Evolutionary conservation across 2,329 filamentous ascomycete species (phyloP).

Genomic region (Pezicula carpinea): DNA sequence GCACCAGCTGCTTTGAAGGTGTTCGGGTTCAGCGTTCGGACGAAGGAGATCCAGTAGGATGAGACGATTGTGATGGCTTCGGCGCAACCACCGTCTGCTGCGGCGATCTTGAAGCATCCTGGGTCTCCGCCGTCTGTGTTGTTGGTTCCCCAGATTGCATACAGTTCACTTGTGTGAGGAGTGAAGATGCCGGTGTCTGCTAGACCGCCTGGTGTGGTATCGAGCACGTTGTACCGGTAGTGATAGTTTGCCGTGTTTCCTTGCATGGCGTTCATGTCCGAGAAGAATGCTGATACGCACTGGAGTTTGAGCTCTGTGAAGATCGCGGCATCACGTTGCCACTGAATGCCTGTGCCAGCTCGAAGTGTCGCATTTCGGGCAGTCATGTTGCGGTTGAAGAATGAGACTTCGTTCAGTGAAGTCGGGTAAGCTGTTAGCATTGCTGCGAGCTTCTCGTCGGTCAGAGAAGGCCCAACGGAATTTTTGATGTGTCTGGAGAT

Average conservation of each 20-base stretch:
- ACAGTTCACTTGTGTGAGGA: slow-evolving; percentile 9
- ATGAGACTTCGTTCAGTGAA: not conserved
- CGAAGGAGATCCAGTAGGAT: slow-evolving; percentile 37
- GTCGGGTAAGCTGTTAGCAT: not conserved
- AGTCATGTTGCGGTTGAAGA: slow-evolving; percentile 5
- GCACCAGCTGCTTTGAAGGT: slow-evolving; percentile 19
- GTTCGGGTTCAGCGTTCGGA: slow-evolving; percentile 33
- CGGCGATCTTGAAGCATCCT: slow-evolving; percentile 2
- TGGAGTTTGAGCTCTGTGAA: slow-evolving; percentile 32
- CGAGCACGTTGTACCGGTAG: slow-evolving; percentile 35
- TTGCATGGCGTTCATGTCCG: slow-evolving; percentile 40
- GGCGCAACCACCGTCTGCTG: slow-evolving; percentile 27
- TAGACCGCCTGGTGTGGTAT: slow-evolving; percentile 4
- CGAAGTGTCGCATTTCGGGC: slow-evolving; percentile 22
- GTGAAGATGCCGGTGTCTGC: slow-evolving; percentile 37
- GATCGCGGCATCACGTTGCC: slow-evolving; percentile 37
- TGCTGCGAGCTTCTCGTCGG: not conserved
- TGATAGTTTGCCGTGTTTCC: slow-evolving; percentile 37
- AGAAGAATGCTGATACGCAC: slow-evolving; percentile 7
- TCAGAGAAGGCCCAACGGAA: not conserved
- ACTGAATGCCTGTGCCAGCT: slow-evolving; percentile 30
- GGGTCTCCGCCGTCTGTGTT: slow-evolving; percentile 16
- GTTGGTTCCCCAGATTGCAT: slow-evolving; percentile 19
- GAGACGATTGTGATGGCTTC: slow-evolving; percentile 22
- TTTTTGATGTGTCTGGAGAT: not conserved